Evolutionary conservation across 805 yeast genomes (phyloP), one percentile per base, ranked within the genome.

Genomic region (Cyberlindnera veronae): DNA sequence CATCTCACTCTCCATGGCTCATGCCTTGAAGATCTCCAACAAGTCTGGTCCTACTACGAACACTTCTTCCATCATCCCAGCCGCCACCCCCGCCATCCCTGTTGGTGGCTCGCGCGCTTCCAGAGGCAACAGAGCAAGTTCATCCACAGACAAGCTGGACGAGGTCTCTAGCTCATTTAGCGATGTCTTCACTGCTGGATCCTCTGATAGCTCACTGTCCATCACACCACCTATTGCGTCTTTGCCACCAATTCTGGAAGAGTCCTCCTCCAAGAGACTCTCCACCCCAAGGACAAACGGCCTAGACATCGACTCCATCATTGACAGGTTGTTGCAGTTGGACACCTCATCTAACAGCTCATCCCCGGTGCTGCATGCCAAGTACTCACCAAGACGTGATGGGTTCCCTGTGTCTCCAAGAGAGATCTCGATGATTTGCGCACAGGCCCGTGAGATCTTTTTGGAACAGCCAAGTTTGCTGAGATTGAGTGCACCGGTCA

Each of bases 391-490:
- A 13, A 42, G 41, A 15, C 36, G 49, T 11, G 46, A 38, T 2
- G 57, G 49, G 14, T 55, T 57, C 39, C 46, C 54, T 13, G 41
- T 55, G 15, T 41, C 53, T 8, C 54, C 57, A 17, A 47, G 56
- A 18, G 97, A 93, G 58, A 89, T 93, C 47, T 81, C 87, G 21
- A 74, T 77, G 48, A 81, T 93, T 36, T 93, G 99, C 65, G 74
- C 84, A 27, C 77, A 79, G 32, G 95, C 95, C 2, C 72, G 98
- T 44, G 96, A 91, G 58, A 79, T 91, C 13, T 87, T 93, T 52
- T 66, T 93, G 45, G 75, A 82, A 41, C 98, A 93, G 63, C 99
- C 99, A 13, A 76, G 96, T 16, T 67, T 93, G 42, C 67, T 93
- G 44, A 96, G 89, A 62, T 69, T 93, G 42, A 76, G 66, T 38